A percentile compares a stretch with the other conserved stretches of the same genome.
Evolutionary conservation across 2,329 filamentous ascomycete genomes (phyloP).

Genomic region (Chaetomiaceae sp.): DNA sequence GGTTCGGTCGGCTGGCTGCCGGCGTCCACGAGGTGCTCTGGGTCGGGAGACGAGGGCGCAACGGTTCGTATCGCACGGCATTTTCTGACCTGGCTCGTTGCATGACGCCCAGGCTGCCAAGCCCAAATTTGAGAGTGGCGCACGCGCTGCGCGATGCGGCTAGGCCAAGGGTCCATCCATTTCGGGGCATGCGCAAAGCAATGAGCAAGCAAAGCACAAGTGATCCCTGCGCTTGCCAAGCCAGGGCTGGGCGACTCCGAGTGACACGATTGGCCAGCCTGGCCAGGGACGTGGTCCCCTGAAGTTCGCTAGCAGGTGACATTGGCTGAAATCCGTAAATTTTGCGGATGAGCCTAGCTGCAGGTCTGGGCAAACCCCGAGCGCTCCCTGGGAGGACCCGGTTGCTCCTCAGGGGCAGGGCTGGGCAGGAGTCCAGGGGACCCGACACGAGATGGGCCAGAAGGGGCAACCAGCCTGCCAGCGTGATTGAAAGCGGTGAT

Average conservation of each 20-base stretch:
- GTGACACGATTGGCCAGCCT: constrained; percentile 13
- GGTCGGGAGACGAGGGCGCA: background rate
- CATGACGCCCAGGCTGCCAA: constrained; percentile 11
- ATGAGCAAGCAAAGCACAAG: background rate
- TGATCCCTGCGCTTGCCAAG: background rate
- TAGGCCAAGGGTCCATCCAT: constrained; percentile 10
- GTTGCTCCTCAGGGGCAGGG: background rate
- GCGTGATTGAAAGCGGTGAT: constrained; percentile 17
- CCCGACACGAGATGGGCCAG: constrained; percentile 9
- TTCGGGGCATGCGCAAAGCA: background rate
- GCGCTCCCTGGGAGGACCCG: constrained; percentile 6
- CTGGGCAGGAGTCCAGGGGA: background rate
- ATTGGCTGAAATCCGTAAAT: constrained; percentile 12
- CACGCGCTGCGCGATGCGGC: background rate
- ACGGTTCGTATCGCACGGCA: constrained; percentile 5
- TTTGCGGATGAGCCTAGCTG: background rate
- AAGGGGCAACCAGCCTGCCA: constrained; percentile 4
- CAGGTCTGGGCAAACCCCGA: background rate
- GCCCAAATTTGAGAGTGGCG: background rate
- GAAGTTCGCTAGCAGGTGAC: constrained; percentile 18
- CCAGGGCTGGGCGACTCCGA: background rate
- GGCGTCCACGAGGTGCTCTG: too few species aligned
- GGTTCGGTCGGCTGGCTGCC: background rate
- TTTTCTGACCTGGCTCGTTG: constrained; percentile 2
- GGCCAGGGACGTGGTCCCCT: constrained; percentile 10